Evolutionary conservation across 2,329 filamentous ascomycete genomes (phyloP).

Genomic region (Hypoxylon sp.): DNA sequence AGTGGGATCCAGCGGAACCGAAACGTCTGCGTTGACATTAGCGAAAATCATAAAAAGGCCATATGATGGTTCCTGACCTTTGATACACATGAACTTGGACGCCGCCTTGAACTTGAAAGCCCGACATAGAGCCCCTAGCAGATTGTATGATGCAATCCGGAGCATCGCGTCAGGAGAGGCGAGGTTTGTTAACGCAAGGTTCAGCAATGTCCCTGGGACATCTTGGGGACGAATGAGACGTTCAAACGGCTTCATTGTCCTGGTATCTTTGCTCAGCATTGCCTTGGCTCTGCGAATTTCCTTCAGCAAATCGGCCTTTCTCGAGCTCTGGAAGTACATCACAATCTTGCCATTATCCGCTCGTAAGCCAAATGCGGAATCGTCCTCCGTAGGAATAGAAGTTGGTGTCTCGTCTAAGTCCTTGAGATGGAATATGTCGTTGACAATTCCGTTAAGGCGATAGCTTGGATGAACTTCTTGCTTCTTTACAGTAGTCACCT

Average conservation of each 20-base stretch:
- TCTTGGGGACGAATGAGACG: constrained; percentile 78
- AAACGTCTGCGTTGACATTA: constrained; percentile 65
- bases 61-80: constrained; percentile 61
- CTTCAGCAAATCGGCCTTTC: constrained; percentile 74
- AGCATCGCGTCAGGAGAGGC: constrained; percentile 73
- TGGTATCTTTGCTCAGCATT: constrained; percentile 74
- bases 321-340: constrained; percentile 79
- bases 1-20: constrained; percentile 73
- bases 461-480: constrained; percentile 76
- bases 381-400: constrained; percentile 75
- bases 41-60: constrained; percentile 7
- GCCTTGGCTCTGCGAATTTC: constrained; percentile 74
- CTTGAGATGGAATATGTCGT: constrained; percentile 77
- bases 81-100: constrained; percentile 72
- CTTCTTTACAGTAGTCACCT: constrained; percentile 77
- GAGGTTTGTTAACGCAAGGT: constrained; percentile 76
- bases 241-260: constrained; percentile 73
- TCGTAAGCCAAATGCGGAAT: constrained; percentile 76
- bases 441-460: constrained; percentile 74
- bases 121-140: constrained; percentile 75
- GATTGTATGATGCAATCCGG: constrained; percentile 76
- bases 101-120: constrained; percentile 77
- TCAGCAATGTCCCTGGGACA: constrained; percentile 77
- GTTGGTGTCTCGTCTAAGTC: constrained; percentile 78
- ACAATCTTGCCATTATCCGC: constrained; percentile 79